These are phyloP conservation scores for Apiotrichum mycotoxinovorans DNA, from an alignment of 1,284 basidiomycete genomes.

Conservation along the genomic window DNA sequence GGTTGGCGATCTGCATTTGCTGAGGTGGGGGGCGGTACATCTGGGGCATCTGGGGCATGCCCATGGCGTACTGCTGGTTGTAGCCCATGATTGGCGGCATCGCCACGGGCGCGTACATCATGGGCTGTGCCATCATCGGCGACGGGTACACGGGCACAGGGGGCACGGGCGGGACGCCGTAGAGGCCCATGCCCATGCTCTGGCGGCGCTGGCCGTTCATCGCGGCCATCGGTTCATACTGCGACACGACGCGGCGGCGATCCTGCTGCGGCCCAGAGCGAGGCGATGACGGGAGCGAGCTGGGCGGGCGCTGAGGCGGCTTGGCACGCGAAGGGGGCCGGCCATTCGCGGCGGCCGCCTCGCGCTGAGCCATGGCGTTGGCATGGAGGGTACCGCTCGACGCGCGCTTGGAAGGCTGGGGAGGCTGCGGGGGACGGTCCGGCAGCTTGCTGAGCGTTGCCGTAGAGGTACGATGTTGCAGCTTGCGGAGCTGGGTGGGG, in stretches of 20 bases:
- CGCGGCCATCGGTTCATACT: conserved; percentile 9
- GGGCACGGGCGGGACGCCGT: conserved; percentile 4
- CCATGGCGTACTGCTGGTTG: background rate
- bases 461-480: conserved; percentile 4
- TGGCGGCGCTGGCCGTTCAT: conserved; percentile 1
- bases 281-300: conserved; percentile 14
- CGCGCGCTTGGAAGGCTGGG: conserved; percentile 3
- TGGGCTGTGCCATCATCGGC: conserved; percentile 7
- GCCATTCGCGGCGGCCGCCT: background rate
- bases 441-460: background rate
- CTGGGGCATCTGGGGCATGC: conserved; percentile 7
- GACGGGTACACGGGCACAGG: background rate
- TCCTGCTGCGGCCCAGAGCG: conserved; percentile 9
- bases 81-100: conserved; percentile 6
- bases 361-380: conserved; percentile 1
- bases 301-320: conserved; percentile 1
- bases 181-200: conserved; percentile 15
- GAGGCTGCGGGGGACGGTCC: background rate
- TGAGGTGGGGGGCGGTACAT: conserved; percentile 15
- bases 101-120: conserved; percentile 10
- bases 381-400: conserved; percentile 1
- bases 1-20: conserved; percentile 5
- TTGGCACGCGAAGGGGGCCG: background rate
- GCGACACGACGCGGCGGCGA: conserved; percentile 17
- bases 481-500: background rate